Percentiles rank a stretch among this genome's conserved stretches.
Evolutionary conservation across 805 yeast species (phyloP).

Genomic region (Suhomyces emberorum): DNA sequence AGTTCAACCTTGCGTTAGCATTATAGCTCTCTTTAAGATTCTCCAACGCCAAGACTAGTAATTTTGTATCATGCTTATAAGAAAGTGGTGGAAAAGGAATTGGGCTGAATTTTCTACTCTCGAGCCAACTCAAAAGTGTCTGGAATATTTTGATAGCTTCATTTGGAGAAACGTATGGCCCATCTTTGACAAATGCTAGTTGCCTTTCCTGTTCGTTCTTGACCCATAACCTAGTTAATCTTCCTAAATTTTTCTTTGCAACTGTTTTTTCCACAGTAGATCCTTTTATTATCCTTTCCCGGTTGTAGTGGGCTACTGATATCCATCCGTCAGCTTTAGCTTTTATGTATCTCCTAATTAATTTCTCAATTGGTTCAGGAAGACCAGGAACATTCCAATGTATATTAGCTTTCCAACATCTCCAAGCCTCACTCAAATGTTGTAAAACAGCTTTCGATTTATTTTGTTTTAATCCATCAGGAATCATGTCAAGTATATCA

Average conservation of each 20-base stretch:
- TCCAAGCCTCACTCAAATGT: slow-evolving; percentile 97
- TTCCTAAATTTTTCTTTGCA: slow-evolving; percentile 87
- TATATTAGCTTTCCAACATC: slow-evolving; percentile 98
- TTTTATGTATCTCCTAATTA: slow-evolving; percentile 84
- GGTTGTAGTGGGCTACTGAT: slow-evolving; percentile 85
- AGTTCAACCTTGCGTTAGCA: slow-evolving; percentile 69
- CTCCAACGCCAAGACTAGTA: slow-evolving; percentile 85
- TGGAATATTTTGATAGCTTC: slow-evolving; percentile 87
- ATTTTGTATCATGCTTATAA: slow-evolving; percentile 90
- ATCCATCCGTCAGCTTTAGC: slow-evolving; percentile 98
- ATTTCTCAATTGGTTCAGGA: slow-evolving; percentile 84
- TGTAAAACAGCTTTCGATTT: slow-evolving; percentile 86
- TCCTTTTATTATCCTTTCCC: slow-evolving; percentile 87
- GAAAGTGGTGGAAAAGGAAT: slow-evolving; percentile 92
- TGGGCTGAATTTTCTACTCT: slow-evolving; percentile 75
- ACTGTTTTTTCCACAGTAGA: slow-evolving; percentile 92
- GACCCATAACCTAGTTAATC: slow-evolving; percentile 88
- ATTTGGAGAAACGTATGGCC: slow-evolving; percentile 81
- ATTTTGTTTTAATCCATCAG: slow-evolving; percentile 85
- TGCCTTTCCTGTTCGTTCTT: slow-evolving; percentile 91
- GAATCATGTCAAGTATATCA: slow-evolving; percentile 95
- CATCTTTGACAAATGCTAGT: slow-evolving; percentile 70
- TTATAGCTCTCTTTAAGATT: slow-evolving; percentile 74
- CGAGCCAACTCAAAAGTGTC: slow-evolving; percentile 90
- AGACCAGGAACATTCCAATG: slow-evolving; percentile 98